Evolutionary conservation across 176 grass and related monocot species (phyloP).

Genomic region (Areca catechu): DNA sequence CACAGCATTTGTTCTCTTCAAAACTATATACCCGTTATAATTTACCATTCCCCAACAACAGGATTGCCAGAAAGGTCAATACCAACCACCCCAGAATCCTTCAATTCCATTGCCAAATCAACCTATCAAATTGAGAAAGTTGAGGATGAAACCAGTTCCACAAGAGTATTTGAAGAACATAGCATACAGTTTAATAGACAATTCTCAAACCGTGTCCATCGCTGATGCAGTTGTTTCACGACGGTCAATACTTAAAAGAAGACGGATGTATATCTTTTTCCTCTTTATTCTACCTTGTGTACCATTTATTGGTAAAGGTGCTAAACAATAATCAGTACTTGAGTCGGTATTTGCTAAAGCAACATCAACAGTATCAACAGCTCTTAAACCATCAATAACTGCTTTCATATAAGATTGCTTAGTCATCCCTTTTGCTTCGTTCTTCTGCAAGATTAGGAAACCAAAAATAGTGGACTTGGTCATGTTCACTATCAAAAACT

Average conservation of each 20-base stretch:
- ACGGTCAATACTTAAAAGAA: slow-evolving; percentile 89
- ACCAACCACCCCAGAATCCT: slow-evolving; percentile 71
- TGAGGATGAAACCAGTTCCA: neutral
- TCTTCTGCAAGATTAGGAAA: slow-evolving; percentile 43
- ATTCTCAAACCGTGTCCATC: slow-evolving; percentile 53
- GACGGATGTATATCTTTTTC: slow-evolving; percentile 68
- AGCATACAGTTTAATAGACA: too few species aligned
- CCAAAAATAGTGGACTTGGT: too few species aligned
- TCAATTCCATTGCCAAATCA: slow-evolving; percentile 89
- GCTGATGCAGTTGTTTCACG: slow-evolving; percentile 70
- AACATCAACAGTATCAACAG: slow-evolving; percentile 60
- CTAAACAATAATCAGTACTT: slow-evolving; percentile 18
- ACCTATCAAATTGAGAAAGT: slow-evolving; percentile 32
- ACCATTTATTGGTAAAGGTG: neutral
- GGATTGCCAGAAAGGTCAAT: slow-evolving; percentile 97
- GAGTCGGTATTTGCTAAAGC: slow-evolving; percentile 34
- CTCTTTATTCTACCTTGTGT: slow-evolving; percentile 22
- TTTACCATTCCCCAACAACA: slow-evolving; percentile 81
- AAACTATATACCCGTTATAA: neutral
- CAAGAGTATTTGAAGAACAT: too few species aligned
- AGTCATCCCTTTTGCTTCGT: slow-evolving; percentile 94
- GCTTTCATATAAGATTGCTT: slow-evolving; percentile 89
- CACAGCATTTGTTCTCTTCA: slow-evolving; percentile 7
- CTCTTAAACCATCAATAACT: slow-evolving; percentile 73
- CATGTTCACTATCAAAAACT: too few species aligned